Percentiles rank a stretch among this genome's conserved stretches.
Conservation (phyloP, 805 yeast species). For the Tanozyma kutaoensis region DNA sequence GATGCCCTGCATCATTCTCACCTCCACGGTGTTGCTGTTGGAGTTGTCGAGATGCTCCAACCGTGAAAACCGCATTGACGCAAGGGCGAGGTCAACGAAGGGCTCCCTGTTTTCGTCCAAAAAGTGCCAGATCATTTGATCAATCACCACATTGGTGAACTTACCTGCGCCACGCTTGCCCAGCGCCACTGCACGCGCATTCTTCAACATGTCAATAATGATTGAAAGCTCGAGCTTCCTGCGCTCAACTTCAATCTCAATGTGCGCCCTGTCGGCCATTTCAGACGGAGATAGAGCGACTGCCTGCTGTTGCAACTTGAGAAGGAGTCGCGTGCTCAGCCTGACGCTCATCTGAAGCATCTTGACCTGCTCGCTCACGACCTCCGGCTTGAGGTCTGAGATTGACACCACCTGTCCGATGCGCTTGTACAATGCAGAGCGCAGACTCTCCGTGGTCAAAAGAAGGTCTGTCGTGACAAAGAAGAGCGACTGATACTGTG, state of each 20-base stretch:
- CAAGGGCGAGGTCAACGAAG: slow-evolving; percentile 57
- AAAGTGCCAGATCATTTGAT: slow-evolving; percentile 60
- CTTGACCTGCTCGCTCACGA: slow-evolving; percentile 13
- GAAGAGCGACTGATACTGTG: slow-evolving; percentile 23
- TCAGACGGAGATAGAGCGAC: slow-evolving; percentile 9
- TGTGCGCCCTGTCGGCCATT: slow-evolving; percentile 7
- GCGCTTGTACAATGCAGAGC: slow-evolving; percentile 23
- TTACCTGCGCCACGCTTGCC: too few relatives aligned
- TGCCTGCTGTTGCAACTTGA: slow-evolving; percentile 24
- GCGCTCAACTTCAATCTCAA: slow-evolving; percentile 21
- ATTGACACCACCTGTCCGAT: slow-evolving; percentile 22
- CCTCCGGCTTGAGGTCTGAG: slow-evolving; percentile 26
- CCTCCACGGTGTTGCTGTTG: slow-evolving; percentile 43
- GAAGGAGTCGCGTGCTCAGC: slow-evolving; percentile 18
- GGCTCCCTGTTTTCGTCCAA: slow-evolving; percentile 47
- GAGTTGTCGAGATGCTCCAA: slow-evolving; percentile 55
- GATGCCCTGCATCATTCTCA: slow-evolving; percentile 55
- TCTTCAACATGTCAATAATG: slow-evolving; percentile 17
- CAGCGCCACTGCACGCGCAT: slow-evolving; percentile 5
- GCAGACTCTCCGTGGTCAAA: slow-evolving; percentile 12
- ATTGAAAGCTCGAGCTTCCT: slow-evolving; percentile 19
- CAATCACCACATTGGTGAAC: slow-evolving; percentile 32
- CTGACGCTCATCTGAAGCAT: slow-evolving; percentile 18
- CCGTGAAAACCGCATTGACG: slow-evolving; percentile 46
- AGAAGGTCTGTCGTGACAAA: slow-evolving; percentile 22